phyloP scores from a whole-genome alignment of 495 filamentous ascomycete genomes.

The Astrocystis sublimbata region DNA sequence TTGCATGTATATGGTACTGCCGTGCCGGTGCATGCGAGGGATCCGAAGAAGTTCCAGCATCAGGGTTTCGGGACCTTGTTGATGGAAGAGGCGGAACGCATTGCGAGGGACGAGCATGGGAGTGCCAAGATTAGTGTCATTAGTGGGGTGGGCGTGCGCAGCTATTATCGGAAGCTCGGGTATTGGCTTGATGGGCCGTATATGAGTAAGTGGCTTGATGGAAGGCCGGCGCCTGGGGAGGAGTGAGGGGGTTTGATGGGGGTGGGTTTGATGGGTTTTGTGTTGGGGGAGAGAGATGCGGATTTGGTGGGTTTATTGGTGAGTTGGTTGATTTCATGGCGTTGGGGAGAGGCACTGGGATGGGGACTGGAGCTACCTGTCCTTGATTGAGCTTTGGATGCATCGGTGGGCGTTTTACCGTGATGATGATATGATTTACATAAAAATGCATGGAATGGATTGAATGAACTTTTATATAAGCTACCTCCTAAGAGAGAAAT shows the following conservation, averaged over 20 bases:
- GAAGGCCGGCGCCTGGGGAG: conserved; percentile 31
- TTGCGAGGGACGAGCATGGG: conserved; percentile 89
- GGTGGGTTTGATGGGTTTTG: not conserved
- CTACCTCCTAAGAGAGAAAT: no score
- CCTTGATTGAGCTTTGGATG: no score
- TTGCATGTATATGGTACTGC: conserved; percentile 96
- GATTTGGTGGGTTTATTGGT: not conserved
- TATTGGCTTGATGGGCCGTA: conserved; percentile 91
- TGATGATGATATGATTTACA: no score
- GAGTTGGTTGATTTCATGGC: not conserved
- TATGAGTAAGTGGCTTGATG: conserved; percentile 73
- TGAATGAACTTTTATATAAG: no score
- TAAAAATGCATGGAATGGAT: no score
- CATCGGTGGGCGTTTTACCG: no score
- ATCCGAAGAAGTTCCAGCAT: conserved; percentile 96
- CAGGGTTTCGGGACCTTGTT: conserved; percentile 93
- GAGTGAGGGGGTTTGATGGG: not conserved
- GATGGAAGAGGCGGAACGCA: conserved; percentile 97
- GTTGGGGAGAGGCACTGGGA: no score
- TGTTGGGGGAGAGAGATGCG: not conserved
- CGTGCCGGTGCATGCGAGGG: conserved; percentile 89
- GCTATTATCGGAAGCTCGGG: conserved; percentile 89
- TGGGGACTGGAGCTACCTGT: no score
- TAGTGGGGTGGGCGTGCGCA: conserved; percentile 89
- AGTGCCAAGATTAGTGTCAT: conserved; percentile 95